Evolutionary conservation across 2,329 filamentous ascomycete species (phyloP).

Genomic region (Chaetomiaceae sp.): DNA sequence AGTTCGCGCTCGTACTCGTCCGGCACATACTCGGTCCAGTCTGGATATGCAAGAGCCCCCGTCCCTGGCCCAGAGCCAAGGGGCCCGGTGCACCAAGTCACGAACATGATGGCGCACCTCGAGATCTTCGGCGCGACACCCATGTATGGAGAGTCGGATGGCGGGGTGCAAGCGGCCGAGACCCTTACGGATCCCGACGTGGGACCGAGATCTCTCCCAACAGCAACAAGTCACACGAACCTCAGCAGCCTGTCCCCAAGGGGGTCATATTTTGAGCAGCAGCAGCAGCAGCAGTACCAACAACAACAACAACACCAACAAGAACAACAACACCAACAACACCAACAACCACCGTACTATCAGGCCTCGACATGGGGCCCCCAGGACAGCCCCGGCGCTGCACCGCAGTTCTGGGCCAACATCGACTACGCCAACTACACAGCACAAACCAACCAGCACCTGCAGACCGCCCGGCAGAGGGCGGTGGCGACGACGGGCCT

Average conservation of each 20-base stretch:
- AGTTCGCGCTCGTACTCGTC: conserved; percentile 15
- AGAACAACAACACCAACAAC: conserved; percentile 1
- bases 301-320: conserved; percentile 6
- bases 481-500: conserved; percentile 12
- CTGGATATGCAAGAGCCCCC: conserved; percentile 3
- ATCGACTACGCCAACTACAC: conserved; percentile 24
- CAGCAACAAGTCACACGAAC: neutral
- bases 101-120: conserved; percentile 22
- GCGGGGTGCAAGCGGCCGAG: conserved; percentile 26
- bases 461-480: conserved; percentile 8
- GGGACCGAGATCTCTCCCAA: conserved; percentile 4
- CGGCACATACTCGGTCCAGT: conserved; percentile 11
- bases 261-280: neutral
- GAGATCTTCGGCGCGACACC: conserved; percentile 24
- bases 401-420: conserved; percentile 14
- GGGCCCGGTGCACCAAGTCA: conserved; percentile 15
- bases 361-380: neutral
- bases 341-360: neutral
- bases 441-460: conserved; percentile 18
- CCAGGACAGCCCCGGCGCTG: conserved; percentile 6
- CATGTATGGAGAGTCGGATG: conserved; percentile 25
- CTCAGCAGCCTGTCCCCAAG: conserved; percentile 4
- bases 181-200: conserved; percentile 24
- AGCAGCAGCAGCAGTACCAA: conserved; percentile 6
- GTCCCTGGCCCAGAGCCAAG: conserved; percentile 8